Conservation (phyloP, 1,139 yeast genomes). For the Geotrichum aggregatum region DNA sequence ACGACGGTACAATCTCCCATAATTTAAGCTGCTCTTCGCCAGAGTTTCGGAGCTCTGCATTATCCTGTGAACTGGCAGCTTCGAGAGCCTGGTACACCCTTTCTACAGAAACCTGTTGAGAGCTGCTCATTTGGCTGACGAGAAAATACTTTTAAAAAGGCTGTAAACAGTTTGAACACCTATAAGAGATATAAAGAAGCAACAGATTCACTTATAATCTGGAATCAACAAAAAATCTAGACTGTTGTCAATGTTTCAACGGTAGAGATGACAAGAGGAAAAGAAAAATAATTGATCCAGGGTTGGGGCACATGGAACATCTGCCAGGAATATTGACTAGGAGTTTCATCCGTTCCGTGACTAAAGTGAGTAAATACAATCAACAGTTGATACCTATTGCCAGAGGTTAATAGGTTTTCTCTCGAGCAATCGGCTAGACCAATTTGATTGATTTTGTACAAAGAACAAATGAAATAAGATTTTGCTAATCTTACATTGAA, state of each 20-base stretch:
- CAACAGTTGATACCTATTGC: no score
- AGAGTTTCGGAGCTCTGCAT: conserved; percentile 46
- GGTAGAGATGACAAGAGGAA: background rate
- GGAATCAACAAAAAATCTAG: background rate
- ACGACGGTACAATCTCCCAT: conserved; percentile 66
- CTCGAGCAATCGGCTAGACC: no score
- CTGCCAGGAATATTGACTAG: no score
- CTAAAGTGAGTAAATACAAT: no score
- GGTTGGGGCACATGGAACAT: conserved; percentile 2
- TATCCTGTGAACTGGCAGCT: conserved; percentile 52
- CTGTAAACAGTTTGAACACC: background rate
- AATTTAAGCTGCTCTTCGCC: conserved; percentile 66
- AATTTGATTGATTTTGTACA: no score
- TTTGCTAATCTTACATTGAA: background rate
- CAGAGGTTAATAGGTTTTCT: no score
- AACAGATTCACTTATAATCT: background rate
- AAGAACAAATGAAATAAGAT: no score
- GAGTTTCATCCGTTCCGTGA: no score
- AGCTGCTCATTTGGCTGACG: conserved; percentile 1
- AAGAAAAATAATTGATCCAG: conserved; percentile 6
- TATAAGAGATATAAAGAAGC: background rate
- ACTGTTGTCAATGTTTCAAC: background rate
- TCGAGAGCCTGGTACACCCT: conserved; percentile 36
- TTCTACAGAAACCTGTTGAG: conserved; percentile 7
- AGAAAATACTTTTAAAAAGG: background rate